phyloP scores from a whole-genome alignment of 305 asterid species.

The Fraxinus floribunda region DNA sequence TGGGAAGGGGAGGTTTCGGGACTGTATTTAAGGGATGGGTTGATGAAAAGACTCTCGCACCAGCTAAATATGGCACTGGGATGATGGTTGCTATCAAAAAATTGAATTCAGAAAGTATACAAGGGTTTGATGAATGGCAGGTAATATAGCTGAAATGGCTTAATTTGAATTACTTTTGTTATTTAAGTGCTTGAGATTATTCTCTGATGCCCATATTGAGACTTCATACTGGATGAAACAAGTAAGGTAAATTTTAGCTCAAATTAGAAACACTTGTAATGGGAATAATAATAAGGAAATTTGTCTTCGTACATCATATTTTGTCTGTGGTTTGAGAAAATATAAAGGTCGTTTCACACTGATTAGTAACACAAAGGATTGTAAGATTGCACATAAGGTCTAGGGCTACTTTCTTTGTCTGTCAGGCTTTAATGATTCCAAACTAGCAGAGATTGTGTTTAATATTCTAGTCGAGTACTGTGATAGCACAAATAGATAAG shows the following conservation, averaged over 20 bases:
- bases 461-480: background rate
- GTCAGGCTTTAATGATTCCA: slow-evolving; percentile 1
- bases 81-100: slow-evolving; percentile 85
- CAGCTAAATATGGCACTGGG: slow-evolving; percentile 59
- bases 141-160: slow-evolving; percentile 30
- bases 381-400: background rate
- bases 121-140: slow-evolving; percentile 95
- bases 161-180: background rate
- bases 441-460: background rate
- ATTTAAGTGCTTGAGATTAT: background rate
- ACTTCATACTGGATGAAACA: slow-evolving; percentile 10
- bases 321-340: background rate
- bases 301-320: background rate
- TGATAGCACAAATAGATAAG: background rate
- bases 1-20: background rate
- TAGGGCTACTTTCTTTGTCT: background rate
- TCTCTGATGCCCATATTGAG: background rate
- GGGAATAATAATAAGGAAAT: slow-evolving; percentile 10
- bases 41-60: slow-evolving; percentile 65
- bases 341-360: background rate
- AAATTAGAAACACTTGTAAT: background rate
- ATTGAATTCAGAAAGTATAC: slow-evolving; percentile 66
- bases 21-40: slow-evolving; percentile 45
- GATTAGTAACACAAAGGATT: background rate
- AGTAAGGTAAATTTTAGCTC: background rate